Percentiles rank a stretch among this genome's conserved stretches.
These are phyloP conservation scores for Alternaria solani DNA, from an alignment of 2,329 filamentous ascomycete genomes.

Conservation along the genomic window DNA sequence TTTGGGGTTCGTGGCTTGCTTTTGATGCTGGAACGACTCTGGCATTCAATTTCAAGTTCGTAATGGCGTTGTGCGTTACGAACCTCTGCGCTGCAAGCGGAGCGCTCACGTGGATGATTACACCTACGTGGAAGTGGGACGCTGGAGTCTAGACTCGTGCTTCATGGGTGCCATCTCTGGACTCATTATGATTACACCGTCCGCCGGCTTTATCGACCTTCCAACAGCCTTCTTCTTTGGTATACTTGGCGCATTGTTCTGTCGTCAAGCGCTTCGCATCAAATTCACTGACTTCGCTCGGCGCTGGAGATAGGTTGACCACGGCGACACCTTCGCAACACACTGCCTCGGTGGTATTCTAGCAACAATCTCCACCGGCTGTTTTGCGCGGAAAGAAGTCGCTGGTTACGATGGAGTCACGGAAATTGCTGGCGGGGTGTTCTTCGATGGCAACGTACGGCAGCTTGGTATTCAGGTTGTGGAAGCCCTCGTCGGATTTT, in stretches of 20 bases:
- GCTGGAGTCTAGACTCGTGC: slow-evolving; percentile 60
- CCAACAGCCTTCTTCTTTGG: slow-evolving; percentile 60
- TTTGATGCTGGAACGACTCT: slow-evolving; percentile 62
- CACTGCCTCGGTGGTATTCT: slow-evolving; percentile 62
- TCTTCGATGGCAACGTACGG: slow-evolving; percentile 62
- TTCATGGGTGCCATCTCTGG: slow-evolving; percentile 64
- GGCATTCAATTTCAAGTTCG: slow-evolving; percentile 59
- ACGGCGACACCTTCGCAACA: slow-evolving; percentile 64
- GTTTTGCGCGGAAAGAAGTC: slow-evolving; percentile 61
- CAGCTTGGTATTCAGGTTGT: slow-evolving; percentile 62
- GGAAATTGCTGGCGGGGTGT: slow-evolving; percentile 59
- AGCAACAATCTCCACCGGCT: slow-evolving; percentile 60
- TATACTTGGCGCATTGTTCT: slow-evolving; percentile 57
- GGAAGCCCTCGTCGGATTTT: slow-evolving; percentile 61
- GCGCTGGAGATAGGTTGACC: slow-evolving; percentile 62
- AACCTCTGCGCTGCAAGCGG: slow-evolving; percentile 60
- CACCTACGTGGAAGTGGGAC: slow-evolving; percentile 54
- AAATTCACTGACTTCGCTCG: slow-evolving; percentile 61
- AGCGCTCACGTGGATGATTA: slow-evolving; percentile 58
- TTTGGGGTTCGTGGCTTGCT: slow-evolving; percentile 62
- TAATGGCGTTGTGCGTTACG: slow-evolving; percentile 61
- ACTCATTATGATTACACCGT: slow-evolving; percentile 62
- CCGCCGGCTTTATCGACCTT: slow-evolving; percentile 60
- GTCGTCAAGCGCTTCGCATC: slow-evolving; percentile 61
- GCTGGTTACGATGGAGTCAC: slow-evolving; percentile 62